These are phyloP conservation scores for Tolypocladium tropicale DNA, from an alignment of 2,329 filamentous ascomycete genomes.

Conservation along the genomic window DNA sequence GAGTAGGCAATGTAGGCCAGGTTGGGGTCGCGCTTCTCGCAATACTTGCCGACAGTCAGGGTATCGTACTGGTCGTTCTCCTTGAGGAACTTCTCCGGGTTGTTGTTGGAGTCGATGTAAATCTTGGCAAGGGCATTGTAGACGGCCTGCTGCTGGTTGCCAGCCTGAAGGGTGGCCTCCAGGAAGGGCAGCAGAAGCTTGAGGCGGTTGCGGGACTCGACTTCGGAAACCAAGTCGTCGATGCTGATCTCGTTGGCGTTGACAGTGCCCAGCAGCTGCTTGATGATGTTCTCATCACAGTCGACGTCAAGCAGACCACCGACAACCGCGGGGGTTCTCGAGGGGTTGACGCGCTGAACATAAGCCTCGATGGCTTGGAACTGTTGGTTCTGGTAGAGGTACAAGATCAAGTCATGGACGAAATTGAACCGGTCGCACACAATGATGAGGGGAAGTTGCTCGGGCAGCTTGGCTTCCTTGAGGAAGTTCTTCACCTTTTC, in stretches of 20 bases:
- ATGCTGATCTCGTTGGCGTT: constrained; percentile 81
- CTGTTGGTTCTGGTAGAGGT: constrained; percentile 97
- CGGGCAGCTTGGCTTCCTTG: constrained; percentile 85
- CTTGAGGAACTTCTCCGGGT: constrained; percentile 93
- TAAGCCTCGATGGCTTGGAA: constrained; percentile 99
- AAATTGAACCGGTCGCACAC: constrained; percentile 99
- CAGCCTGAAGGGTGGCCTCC: constrained; percentile 77
- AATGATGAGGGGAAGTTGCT: constrained; percentile 93
- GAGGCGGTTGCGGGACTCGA: constrained; percentile 90
- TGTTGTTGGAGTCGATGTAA: constrained; percentile 98
- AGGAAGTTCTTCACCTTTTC: constrained; percentile 99
- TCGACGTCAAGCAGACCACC: constrained; percentile 93
- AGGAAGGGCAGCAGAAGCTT: constrained; percentile 95
- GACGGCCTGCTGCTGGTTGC: constrained; percentile 92
- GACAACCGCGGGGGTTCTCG: constrained; percentile 82
- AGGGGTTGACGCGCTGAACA: constrained; percentile 91
- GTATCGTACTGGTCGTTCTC: constrained; percentile 97
- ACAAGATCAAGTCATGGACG: constrained; percentile 90
- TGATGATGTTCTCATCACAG: constrained; percentile 94
- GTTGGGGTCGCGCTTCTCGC: constrained; percentile 95
- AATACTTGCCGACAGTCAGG: constrained; percentile 89
- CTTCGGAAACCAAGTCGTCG: constrained; percentile 84
- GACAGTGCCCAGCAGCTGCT: constrained; percentile 76
- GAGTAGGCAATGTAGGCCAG: constrained; percentile 89
- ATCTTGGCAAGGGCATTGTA: constrained; percentile 98